Conservation (phyloP, 768 basidiomycete genomes). For the Rhizopogon roseolus region DNA sequence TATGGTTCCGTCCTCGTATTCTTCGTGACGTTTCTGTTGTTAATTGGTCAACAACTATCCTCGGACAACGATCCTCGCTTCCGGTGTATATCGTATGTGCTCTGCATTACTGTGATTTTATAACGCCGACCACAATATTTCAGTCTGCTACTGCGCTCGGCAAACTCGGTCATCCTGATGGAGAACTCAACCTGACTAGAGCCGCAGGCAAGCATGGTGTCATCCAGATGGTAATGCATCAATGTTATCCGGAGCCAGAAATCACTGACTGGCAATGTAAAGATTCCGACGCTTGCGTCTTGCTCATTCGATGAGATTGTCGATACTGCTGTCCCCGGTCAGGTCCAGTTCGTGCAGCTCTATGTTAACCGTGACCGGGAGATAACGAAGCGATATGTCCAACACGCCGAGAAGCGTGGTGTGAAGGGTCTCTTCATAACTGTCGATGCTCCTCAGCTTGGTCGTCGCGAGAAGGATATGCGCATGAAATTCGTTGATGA, state of each 20-base stretch:
- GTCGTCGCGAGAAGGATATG: slow-evolving; percentile 95
- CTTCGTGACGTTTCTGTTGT: slow-evolving; percentile 81
- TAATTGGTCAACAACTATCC: slow-evolving; percentile 80
- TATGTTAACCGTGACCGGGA: slow-evolving; percentile 87
- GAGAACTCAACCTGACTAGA: slow-evolving; percentile 85
- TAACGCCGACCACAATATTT: background rate
- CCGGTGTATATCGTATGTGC: slow-evolving; percentile 72
- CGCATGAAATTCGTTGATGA: slow-evolving; percentile 80
- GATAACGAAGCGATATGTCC: slow-evolving; percentile 81
- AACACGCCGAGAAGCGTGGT: slow-evolving; percentile 86
- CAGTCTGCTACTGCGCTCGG: slow-evolving; percentile 84
- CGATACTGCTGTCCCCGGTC: slow-evolving; percentile 75
- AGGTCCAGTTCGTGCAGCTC: slow-evolving; percentile 85
- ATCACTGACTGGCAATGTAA: slow-evolving; percentile 1
- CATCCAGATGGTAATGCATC: slow-evolving; percentile 59
- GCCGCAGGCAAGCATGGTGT: slow-evolving; percentile 78
- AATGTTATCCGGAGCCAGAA: background rate
- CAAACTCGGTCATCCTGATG: slow-evolving; percentile 94
- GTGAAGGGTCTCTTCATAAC: slow-evolving; percentile 95
- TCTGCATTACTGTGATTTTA: background rate
- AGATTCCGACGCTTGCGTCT: slow-evolving; percentile 95
- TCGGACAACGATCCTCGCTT: slow-evolving; percentile 71
- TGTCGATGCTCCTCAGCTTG: slow-evolving; percentile 95
- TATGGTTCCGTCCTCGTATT: slow-evolving; percentile 91
- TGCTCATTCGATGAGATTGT: slow-evolving; percentile 96